These are phyloP conservation scores for Yarrowia osloensis DNA, from an alignment of 805 yeast genomes.

Conservation along the genomic window DNA sequence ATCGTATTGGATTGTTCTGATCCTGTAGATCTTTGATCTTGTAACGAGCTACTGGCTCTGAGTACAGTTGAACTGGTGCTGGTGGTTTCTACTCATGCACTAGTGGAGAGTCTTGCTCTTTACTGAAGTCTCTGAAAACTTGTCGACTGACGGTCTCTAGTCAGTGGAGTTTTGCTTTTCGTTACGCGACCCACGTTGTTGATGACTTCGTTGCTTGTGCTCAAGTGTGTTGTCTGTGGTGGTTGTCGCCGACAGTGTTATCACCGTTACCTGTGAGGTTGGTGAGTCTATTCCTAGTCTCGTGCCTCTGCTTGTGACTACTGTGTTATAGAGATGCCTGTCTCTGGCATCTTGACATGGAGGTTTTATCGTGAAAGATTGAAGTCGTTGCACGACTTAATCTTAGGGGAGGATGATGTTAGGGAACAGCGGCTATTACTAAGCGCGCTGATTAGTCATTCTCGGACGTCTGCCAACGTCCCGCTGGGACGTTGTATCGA, in stretches of 20 bases:
- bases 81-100: neutral
- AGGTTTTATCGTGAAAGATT: neutral
- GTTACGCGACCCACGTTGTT: neutral
- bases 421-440: neutral
- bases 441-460: neutral
- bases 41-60: neutral
- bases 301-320: neutral
- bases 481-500: too few species aligned
- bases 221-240: neutral
- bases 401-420: neutral
- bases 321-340: neutral
- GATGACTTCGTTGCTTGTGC: neutral
- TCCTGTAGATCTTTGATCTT: neutral
- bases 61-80: neutral
- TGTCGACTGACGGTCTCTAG: neutral
- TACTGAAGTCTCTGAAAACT: neutral
- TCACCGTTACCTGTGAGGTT: neutral
- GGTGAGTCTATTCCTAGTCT: neutral
- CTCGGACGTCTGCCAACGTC: neutral
- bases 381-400: neutral
- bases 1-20: neutral
- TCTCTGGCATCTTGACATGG: neutral
- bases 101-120: neutral
- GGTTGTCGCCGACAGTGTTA: neutral
- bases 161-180: neutral